Evolutionary conservation across 2,329 filamentous ascomycete species (phyloP), one percentile per base, ranked within the genome.

Genomic region (Coniella vitis): DNA sequence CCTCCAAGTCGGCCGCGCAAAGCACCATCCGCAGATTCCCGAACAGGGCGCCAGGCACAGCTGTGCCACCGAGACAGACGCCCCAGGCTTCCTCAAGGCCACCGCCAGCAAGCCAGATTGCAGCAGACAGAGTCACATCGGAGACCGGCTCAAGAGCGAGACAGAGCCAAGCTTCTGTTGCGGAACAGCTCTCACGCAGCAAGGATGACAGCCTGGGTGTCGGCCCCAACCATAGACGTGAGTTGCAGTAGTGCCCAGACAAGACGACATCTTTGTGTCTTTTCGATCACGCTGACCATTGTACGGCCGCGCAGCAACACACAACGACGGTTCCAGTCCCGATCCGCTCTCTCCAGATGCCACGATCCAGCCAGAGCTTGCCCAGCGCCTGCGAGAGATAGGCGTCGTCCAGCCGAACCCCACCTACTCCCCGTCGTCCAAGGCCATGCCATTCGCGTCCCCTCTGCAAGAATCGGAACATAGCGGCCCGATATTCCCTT

Each of bases 321-420:
- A 58, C 46, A 58, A 65, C 35, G 69, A 74, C 50, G 63, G 63
- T 32, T 56, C 57, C 52, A 67, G 72, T 49, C 68, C 72, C n/a
- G 68, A 74, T 56, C 57, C 61, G 32, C 54, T 54, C 50, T 44
- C 61, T n/a, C 57, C 62, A 36, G 56, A 55, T 4, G 31, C 20
- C 16, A 48, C 45, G 45, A 58, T 64, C 16, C 63, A 67, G 38
- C 59, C 65, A n/a, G 70, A 64, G 53, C 79, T 77, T 61, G 71
- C 75, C 8, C 63, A 64, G 42, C 75, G 77, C 14, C 69, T 81
- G 4, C 69, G 69, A 21, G 63, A 75, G 53, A 78, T 81, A 70
- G 77, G 76, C 58, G 65, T 78, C 25, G 76, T 69, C 8, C 69
- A 75, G 40, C 75, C 77, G 4, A 75, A 73, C 54, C 75, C 76